Evolutionary conservation across 257 asterid species (phyloP).

Genomic region (Craterostigma plantagineum): DNA sequence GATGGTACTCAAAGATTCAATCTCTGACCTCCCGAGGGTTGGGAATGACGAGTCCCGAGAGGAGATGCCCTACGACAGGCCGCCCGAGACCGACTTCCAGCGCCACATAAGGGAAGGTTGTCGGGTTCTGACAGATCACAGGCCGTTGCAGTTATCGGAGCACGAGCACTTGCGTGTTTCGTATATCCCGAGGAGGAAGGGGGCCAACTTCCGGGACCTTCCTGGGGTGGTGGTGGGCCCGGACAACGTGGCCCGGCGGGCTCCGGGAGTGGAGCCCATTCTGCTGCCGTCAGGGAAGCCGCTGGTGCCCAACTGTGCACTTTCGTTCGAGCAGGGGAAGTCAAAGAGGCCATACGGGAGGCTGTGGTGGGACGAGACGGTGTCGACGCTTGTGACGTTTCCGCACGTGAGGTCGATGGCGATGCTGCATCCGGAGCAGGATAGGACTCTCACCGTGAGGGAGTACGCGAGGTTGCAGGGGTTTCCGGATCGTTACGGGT

Average conservation of each 20-base stretch:
- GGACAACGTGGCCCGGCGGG: constrained; percentile 54
- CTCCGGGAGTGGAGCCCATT: constrained; percentile 24
- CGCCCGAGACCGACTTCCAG: constrained; percentile 61
- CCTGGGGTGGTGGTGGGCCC: constrained; percentile 50
- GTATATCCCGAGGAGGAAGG: constrained; percentile 52
- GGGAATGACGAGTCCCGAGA: constrained; percentile 36
- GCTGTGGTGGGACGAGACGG: constrained; percentile 93
- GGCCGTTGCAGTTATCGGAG: constrained; percentile 33
- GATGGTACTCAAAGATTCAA: constrained; percentile 46
- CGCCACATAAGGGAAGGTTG: constrained; percentile 26
- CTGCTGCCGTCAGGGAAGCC: constrained; percentile 60
- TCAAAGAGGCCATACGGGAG: constrained; percentile 63
- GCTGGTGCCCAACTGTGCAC: constrained; percentile 38
- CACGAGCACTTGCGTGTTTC: constrained; percentile 43
- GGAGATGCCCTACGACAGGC: constrained; percentile 39
- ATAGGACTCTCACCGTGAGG: constrained; percentile 50
- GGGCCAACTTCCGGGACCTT: constrained; percentile 71
- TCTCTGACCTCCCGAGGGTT: constrained; percentile 76
- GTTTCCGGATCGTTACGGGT: constrained; percentile 67
- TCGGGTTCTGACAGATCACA: constrained; percentile 36
- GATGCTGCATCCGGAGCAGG: constrained; percentile 78
- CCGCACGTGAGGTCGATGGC: constrained; percentile 33
- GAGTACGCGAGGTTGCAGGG: constrained; percentile 86
- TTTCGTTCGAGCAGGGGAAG: constrained; percentile 40
- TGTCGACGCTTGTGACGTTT: constrained; percentile 54